These are phyloP conservation scores for Lathyrus tuberosus DNA, from an alignment of 306 rosid genomes.

Conservation along the genomic window DNA sequence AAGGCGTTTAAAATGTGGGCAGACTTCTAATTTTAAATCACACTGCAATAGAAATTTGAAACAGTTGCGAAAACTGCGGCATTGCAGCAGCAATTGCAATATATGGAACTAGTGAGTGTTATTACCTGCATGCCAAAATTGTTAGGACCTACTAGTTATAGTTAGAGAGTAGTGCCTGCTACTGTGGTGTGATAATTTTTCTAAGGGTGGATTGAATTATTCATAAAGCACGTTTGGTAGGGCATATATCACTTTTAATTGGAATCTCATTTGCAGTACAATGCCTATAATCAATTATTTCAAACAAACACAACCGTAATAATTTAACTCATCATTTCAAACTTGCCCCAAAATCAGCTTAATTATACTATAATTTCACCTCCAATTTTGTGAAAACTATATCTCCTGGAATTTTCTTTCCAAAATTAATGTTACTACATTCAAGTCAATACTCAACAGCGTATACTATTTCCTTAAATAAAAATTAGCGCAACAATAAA, in stretches of 20 bases:
- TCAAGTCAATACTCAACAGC: conserved; percentile 9
- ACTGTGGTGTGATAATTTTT: not conserved
- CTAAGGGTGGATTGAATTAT: conserved; percentile 1
- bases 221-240: conserved; percentile 39
- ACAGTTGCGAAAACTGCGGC: too few species aligned
- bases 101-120: not conserved
- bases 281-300: conserved; percentile 17
- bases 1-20: too few species aligned
- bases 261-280: conserved; percentile 32
- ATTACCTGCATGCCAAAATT: not conserved
- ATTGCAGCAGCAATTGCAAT: too few species aligned
- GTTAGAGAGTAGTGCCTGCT: not conserved
- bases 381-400: not conserved
- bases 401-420: conserved; percentile 6
- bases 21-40: too few species aligned
- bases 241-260: conserved; percentile 33
- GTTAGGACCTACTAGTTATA: not conserved
- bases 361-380: not conserved
- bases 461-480: not conserved
- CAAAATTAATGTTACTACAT: not conserved
- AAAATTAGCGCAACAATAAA: not conserved
- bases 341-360: conserved; percentile 25
- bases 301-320: not conserved
- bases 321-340: conserved; percentile 19
- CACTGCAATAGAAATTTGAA: too few species aligned